These are phyloP conservation scores for Casuarina cunninghamiana DNA, from an alignment of 306 rosid species.

Conservation along the genomic window DNA sequence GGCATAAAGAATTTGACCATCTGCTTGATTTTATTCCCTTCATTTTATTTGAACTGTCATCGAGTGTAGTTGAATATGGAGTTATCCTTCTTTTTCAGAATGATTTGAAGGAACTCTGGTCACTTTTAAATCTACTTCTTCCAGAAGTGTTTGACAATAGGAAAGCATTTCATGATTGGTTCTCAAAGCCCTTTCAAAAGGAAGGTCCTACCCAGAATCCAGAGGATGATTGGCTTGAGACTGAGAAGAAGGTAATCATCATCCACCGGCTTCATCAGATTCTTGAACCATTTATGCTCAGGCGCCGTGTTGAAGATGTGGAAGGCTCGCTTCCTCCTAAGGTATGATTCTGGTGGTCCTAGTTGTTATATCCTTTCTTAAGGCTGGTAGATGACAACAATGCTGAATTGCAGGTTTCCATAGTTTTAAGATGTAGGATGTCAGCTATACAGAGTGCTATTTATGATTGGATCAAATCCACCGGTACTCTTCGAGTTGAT, in stretches of 20 bases:
- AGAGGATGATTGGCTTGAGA: conserved; percentile 99
- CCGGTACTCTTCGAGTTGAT: conserved; percentile 96
- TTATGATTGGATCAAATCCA: conserved; percentile 94
- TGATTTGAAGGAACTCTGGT: conserved; percentile 99
- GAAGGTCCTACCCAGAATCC: conserved; percentile 74
- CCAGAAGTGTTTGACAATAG: conserved; percentile 97
- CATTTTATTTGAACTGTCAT: neutral
- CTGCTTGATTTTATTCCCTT: conserved; percentile 11
- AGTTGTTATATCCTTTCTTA: conserved; percentile 11
- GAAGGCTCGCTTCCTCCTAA: conserved; percentile 98
- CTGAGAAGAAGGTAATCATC: conserved; percentile 91
- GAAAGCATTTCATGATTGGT: conserved; percentile 99
- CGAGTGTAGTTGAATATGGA: conserved; percentile 23
- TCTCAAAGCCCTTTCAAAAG: conserved; percentile 95
- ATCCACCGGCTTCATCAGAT: conserved; percentile 99
- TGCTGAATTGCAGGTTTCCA: conserved; percentile 71
- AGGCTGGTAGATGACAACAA: conserved; percentile 30
- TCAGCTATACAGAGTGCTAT: conserved; percentile 91
- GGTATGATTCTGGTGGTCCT: conserved; percentile 49
- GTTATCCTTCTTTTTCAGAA: conserved; percentile 60
- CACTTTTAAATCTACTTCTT: conserved; percentile 94
- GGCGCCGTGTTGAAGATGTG: conserved; percentile 98
- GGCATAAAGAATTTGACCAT: neutral
- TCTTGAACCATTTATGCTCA: conserved; percentile 98
- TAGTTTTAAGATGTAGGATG: conserved; percentile 85